Conservation (phyloP, 2,329 filamentous ascomycete genomes). For the Neopestalotiopsis clavispora region DNA sequence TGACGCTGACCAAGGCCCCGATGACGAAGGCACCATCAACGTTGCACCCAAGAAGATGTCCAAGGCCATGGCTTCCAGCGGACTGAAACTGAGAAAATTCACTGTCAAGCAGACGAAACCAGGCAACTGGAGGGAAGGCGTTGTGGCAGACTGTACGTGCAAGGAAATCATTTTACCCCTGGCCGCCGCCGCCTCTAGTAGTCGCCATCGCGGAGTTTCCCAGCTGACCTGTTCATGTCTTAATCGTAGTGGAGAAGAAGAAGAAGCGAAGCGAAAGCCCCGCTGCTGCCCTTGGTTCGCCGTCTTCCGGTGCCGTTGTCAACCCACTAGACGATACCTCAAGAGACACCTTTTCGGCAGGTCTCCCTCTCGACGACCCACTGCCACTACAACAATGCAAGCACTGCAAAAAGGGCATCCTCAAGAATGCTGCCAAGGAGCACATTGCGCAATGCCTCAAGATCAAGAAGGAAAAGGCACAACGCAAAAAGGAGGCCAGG, state of each 20-base stretch:
- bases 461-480: constrained; percentile 82
- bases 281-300: constrained; percentile 45
- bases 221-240: not conserved
- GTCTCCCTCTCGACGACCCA: constrained; percentile 79
- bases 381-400: constrained; percentile 86
- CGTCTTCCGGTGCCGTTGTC: constrained; percentile 58
- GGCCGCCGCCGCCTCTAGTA: not conserved
- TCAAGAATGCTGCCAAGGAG: constrained; percentile 74
- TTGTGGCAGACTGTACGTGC: constrained; percentile 62
- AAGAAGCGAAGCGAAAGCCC: constrained; percentile 47
- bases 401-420: constrained; percentile 88
- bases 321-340: constrained; percentile 77
- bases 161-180: not conserved
- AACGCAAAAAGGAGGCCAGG: constrained; percentile 76
- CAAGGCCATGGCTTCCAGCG: constrained; percentile 49
- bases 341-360: constrained; percentile 79
- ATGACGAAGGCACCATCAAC: constrained; percentile 66
- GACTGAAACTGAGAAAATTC: constrained; percentile 67
- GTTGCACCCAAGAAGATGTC: constrained; percentile 62
- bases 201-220: not conserved
- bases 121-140: constrained; percentile 75
- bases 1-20: constrained; percentile 36
- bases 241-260: constrained; percentile 47
- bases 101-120: constrained; percentile 67
- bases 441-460: constrained; percentile 86